These are phyloP conservation scores for Phytopythium helicoides DNA, from an alignment of 352 stramenopile species.

Conservation along the genomic window DNA sequence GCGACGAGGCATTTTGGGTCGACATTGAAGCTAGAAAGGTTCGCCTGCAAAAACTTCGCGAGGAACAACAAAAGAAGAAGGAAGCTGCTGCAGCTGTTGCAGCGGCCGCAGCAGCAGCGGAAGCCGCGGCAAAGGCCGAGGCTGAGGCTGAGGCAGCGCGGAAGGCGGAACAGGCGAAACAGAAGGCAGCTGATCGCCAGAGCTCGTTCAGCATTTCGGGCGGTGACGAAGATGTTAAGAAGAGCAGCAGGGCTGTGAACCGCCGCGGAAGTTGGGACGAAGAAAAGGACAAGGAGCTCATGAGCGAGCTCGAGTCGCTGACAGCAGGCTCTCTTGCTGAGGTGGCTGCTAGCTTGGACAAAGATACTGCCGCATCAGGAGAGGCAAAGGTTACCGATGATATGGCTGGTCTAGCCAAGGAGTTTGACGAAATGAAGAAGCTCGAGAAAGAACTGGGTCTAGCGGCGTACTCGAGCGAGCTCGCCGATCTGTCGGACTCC, in stretches of 20 bases:
- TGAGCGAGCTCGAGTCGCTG: slow-evolving; percentile 83
- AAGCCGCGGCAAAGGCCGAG: slow-evolving; percentile 31
- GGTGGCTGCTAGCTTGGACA: slow-evolving; percentile 24
- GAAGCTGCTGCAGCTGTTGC: slow-evolving; percentile 48
- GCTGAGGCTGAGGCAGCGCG: slow-evolving; percentile 25
- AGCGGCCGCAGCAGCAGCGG: slow-evolving; percentile 33
- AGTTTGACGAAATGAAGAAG: slow-evolving; percentile 83
- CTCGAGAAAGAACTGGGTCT: slow-evolving; percentile 83
- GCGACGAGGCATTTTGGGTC: slow-evolving; percentile 83
- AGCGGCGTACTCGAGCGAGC: slow-evolving; percentile 48
- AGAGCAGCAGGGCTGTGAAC: slow-evolving; percentile 29
- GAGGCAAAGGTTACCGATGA: slow-evolving; percentile 15
- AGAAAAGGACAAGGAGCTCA: slow-evolving; percentile 83
- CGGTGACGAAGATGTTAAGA: slow-evolving; percentile 54
- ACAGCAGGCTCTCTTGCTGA: slow-evolving; percentile 56
- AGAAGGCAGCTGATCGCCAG: slow-evolving; percentile 27
- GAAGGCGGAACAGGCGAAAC: slow-evolving; percentile 36
- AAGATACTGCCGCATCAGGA: slow-evolving; percentile 18
- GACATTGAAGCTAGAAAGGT: slow-evolving; percentile 83
- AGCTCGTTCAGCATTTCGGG: slow-evolving; percentile 78
- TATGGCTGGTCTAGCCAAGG: slow-evolving; percentile 46
- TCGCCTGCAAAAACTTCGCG: slow-evolving; percentile 63
- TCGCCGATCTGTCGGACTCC: slow-evolving; percentile 37
- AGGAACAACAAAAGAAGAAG: slow-evolving; percentile 71
- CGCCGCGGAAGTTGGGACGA: slow-evolving; percentile 82